Evolutionary conservation across 2,329 filamentous ascomycete genomes (phyloP).

Genomic region (Epichloe baconii): DNA sequence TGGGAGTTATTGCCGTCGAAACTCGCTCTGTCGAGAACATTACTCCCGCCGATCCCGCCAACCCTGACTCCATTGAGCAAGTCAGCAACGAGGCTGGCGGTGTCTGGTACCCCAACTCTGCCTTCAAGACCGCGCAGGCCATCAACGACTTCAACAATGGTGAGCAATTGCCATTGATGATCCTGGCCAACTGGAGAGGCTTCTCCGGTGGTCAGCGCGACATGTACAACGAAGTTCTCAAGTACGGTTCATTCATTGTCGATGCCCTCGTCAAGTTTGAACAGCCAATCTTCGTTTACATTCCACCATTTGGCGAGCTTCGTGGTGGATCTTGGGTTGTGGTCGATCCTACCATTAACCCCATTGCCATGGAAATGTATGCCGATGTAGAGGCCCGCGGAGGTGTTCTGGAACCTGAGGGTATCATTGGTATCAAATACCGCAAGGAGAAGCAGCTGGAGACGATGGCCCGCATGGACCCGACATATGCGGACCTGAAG

Average conservation of each 20-base stretch:
- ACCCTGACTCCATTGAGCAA: slow-evolving; percentile 96
- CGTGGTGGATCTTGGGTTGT: slow-evolving; percentile 99
- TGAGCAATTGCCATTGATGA: slow-evolving; percentile 97
- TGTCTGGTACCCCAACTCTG: slow-evolving; percentile 99
- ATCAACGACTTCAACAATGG: slow-evolving; percentile 99
- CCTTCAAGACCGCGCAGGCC: slow-evolving; percentile 98
- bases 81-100: slow-evolving; percentile 90
- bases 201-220: slow-evolving; percentile 99
- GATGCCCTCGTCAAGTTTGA: slow-evolving; percentile 97
- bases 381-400: slow-evolving; percentile 88
- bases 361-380: slow-evolving; percentile 97
- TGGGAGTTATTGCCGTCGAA: slow-evolving; percentile 97
- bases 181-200: slow-evolving; percentile 98
- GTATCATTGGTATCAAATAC: slow-evolving; percentile 98
- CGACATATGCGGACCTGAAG: slow-evolving; percentile 70
- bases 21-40: slow-evolving; percentile 93
- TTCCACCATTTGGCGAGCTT: slow-evolving; percentile 89
- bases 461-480: slow-evolving; percentile 90
- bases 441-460: slow-evolving; percentile 93
- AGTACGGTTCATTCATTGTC: slow-evolving; percentile 98
- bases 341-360: slow-evolving; percentile 96
- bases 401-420: slow-evolving; percentile 94
- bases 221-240: slow-evolving; percentile 99
- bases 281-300: slow-evolving; percentile 98
- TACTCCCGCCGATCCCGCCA: slow-evolving; percentile 90